phyloP scores from a whole-genome alignment of 345 rosid genomes.

The Cardamine occulta region DNA sequence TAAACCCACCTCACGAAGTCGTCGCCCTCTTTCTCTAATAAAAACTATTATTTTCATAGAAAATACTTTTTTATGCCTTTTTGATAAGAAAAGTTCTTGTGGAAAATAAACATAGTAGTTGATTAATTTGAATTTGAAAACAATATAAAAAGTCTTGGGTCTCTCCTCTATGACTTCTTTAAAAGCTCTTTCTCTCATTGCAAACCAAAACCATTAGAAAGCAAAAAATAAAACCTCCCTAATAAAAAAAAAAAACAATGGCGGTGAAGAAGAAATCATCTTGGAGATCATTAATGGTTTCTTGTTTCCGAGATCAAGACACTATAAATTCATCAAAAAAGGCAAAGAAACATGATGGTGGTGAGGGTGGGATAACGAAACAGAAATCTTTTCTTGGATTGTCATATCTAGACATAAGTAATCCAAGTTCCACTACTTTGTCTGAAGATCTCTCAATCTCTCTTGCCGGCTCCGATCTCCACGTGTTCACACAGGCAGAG shows the following conservation, averaged over 20 bases:
- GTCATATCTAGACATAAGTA: constrained; percentile 66
- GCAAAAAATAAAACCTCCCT: not conserved
- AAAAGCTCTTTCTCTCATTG: constrained; percentile 21
- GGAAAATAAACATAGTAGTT: constrained; percentile 15
- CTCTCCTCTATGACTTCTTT: constrained; percentile 24
- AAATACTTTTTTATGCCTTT: constrained; percentile 19
- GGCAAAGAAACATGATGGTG: constrained; percentile 50
- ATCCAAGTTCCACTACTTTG: constrained; percentile 55
- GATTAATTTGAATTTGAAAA: not conserved
- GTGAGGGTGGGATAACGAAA: constrained; percentile 38
- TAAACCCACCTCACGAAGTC: constrained; percentile 36
- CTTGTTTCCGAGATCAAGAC: constrained; percentile 49
- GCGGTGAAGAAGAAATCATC: constrained; percentile 52
- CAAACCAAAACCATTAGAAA: constrained; percentile 29
- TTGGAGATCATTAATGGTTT: constrained; percentile 58
- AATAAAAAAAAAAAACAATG: constrained; percentile 15
- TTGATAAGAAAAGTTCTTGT: constrained; percentile 24
- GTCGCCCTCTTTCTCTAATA: constrained; percentile 33
- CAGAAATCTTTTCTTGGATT: constrained; percentile 62
- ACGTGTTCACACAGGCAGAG: constrained; percentile 67
- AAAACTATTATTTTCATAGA: constrained; percentile 1
- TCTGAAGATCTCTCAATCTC: constrained; percentile 80
- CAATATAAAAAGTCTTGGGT: constrained; percentile 17
- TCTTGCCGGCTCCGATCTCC: constrained; percentile 82
- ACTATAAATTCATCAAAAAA: constrained; percentile 29